These are phyloP conservation scores for Lantana camara DNA, from an alignment of 257 asterid genomes.

Conservation along the genomic window DNA sequence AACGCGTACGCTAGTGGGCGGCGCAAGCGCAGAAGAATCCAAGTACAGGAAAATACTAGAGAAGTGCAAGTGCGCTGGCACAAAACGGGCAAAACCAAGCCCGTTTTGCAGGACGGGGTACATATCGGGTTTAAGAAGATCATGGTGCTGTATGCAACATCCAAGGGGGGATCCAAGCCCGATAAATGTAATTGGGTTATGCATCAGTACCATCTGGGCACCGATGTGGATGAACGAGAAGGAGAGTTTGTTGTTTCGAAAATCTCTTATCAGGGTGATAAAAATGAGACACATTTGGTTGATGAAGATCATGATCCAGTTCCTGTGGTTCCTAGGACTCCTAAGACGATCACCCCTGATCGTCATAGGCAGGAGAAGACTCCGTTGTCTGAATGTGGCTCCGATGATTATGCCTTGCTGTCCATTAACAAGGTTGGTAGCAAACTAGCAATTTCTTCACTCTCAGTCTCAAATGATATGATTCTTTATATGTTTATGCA, in stretches of 20 bases:
- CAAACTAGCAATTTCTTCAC: slow-evolving; percentile 8
- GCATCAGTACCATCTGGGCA: slow-evolving; percentile 94
- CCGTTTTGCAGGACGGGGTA: slow-evolving; percentile 56
- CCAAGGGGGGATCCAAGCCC: slow-evolving; percentile 60
- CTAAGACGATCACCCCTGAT: slow-evolving; percentile 56
- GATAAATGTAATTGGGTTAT: slow-evolving; percentile 82
- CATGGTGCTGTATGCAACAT: slow-evolving; percentile 69
- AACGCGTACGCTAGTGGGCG: slow-evolving; percentile 81
- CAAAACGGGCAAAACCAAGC: slow-evolving; percentile 83
- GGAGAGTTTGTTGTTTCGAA: slow-evolving; percentile 81
- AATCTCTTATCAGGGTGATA: slow-evolving; percentile 58
- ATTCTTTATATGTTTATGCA: background rate
- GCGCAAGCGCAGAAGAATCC: slow-evolving; percentile 80
- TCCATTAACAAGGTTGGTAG: slow-evolving; percentile 53
- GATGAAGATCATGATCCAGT: slow-evolving; percentile 47
- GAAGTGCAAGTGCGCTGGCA: slow-evolving; percentile 76
- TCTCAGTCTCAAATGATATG: background rate
- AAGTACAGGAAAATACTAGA: slow-evolving; percentile 30
- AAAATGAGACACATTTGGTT: slow-evolving; percentile 28
- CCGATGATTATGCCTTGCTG: slow-evolving; percentile 27
- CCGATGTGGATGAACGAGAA: slow-evolving; percentile 61
- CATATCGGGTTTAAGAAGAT: slow-evolving; percentile 84
- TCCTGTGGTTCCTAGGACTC: slow-evolving; percentile 68
- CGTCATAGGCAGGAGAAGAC: slow-evolving; percentile 62
- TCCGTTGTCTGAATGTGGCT: slow-evolving; percentile 46